Conservation (phyloP, 805 yeast genomes). For the Metschnikowia shivogae region DNA sequence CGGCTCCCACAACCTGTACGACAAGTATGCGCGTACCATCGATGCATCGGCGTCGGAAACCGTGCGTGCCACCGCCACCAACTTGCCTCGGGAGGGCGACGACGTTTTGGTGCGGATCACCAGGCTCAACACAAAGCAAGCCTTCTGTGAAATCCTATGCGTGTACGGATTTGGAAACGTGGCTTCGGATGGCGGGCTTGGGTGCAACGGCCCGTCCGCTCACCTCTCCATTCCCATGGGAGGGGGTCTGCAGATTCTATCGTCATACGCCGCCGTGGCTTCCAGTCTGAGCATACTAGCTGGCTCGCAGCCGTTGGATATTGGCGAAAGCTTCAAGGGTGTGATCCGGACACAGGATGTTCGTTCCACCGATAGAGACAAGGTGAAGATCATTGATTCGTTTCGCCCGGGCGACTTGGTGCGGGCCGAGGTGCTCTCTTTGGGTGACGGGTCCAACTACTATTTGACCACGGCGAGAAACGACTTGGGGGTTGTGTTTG, state of each 20-base stretch:
- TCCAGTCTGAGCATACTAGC: constrained; percentile 36
- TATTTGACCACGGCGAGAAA: constrained; percentile 85
- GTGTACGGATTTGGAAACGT: constrained; percentile 61
- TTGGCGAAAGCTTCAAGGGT: constrained; percentile 88
- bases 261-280: constrained; percentile 34
- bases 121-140: constrained; percentile 63
- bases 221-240: constrained; percentile 41
- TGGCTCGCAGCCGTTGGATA: constrained; percentile 49
- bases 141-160: constrained; percentile 66
- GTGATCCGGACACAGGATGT: constrained; percentile 83
- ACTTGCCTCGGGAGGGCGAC: constrained; percentile 81
- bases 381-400: constrained; percentile 70
- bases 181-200: constrained; percentile 61
- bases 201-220: constrained; percentile 46
- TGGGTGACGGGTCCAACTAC: constrained; percentile 93
- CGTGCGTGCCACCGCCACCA: constrained; percentile 32
- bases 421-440: constrained; percentile 73
- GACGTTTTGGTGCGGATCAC: constrained; percentile 73
- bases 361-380: constrained; percentile 86
- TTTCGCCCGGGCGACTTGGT: constrained; percentile 92
- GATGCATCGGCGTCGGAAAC: constrained; percentile 16
- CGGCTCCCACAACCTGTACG: constrained; percentile 22
- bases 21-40: constrained; percentile 21
- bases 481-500: constrained; percentile 91
- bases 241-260: constrained; percentile 49